These are phyloP conservation scores for Sporisorium graminicola DNA, from an alignment of 1,284 basidiomycete genomes.

Conservation along the genomic window DNA sequence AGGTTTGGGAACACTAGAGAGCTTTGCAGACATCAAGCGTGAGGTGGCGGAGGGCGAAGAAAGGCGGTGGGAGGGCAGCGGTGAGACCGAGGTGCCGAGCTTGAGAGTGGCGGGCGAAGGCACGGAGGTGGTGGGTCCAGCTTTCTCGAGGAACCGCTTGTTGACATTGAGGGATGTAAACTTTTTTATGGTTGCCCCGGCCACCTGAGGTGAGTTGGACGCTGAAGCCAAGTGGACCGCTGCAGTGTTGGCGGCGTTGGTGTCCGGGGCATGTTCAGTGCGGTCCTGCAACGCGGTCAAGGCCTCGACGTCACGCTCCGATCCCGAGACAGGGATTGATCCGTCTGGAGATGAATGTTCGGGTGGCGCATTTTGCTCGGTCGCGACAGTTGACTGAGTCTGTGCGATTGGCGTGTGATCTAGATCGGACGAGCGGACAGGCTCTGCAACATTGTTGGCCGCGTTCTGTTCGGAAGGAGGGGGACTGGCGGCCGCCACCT, in stretches of 20 bases:
- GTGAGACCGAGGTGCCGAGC: conserved; percentile 36
- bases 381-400: conserved; percentile 1
- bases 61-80: conserved; percentile 38
- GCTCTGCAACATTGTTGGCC: conserved; percentile 10
- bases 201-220: conserved; percentile 18
- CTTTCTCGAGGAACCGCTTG: conserved; percentile 67
- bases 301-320: conserved; percentile 42
- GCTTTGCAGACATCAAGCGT: conserved; percentile 50
- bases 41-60: conserved; percentile 42
- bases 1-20: conserved; percentile 52
- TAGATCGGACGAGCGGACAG: not conserved
- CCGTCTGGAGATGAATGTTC: not conserved
- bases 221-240: conserved; percentile 12
- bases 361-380: not conserved
- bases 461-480: conserved; percentile 19
- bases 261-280: conserved; percentile 7
- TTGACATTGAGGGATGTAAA: conserved; percentile 67
- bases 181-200: conserved; percentile 49
- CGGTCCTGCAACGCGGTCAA: conserved; percentile 31
- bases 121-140: conserved; percentile 40
- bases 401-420: not conserved
- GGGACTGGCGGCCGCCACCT: conserved; percentile 34
- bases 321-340: conserved; percentile 22
- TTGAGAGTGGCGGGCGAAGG: conserved; percentile 33
- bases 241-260: conserved; percentile 1